phyloP scores from a whole-genome alignment of 306 rosid species.

The Parietaria judaica region DNA sequence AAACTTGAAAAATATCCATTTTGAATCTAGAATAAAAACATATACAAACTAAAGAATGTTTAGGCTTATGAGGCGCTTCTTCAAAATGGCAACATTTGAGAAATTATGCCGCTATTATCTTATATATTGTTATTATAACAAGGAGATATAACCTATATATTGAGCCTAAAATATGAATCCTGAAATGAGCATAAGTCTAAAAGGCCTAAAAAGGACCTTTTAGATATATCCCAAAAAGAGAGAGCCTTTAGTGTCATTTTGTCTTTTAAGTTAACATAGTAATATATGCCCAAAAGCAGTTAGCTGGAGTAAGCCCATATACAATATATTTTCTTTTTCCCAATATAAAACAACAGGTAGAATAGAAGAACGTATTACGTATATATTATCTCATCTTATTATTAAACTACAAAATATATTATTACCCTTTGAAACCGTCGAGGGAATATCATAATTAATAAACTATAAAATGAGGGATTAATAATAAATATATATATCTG shows the following conservation, averaged over 20 bases:
- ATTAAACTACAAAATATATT: constrained; percentile 21
- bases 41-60: too few relatives aligned
- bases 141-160: too few relatives aligned
- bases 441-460: too few relatives aligned
- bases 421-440: constrained; percentile 20
- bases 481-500: constrained; percentile 25
- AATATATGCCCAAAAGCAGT: constrained; percentile 40
- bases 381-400: constrained; percentile 26
- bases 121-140: too few relatives aligned
- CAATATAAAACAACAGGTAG: constrained; percentile 25
- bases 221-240: constrained; percentile 47
- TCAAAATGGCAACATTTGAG: too few relatives aligned
- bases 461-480: constrained; percentile 17
- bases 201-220: constrained; percentile 37
- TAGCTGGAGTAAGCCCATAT: constrained; percentile 23
- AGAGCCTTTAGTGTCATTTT: constrained; percentile 48
- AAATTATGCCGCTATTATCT: too few relatives aligned
- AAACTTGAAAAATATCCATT: too few relatives aligned
- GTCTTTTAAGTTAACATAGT: constrained; percentile 28
- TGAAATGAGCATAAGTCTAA: not conserved
- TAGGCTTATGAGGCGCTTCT: too few relatives aligned
- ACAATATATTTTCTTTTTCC: constrained; percentile 13
- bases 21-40: too few relatives aligned
- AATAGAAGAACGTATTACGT: too few relatives aligned
- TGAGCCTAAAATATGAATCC: too few relatives aligned